Evolutionary conservation across 2,329 filamentous ascomycete species (phyloP), one percentile per base, ranked within the genome.

Genomic region (Colletotrichum simmondsii): DNA sequence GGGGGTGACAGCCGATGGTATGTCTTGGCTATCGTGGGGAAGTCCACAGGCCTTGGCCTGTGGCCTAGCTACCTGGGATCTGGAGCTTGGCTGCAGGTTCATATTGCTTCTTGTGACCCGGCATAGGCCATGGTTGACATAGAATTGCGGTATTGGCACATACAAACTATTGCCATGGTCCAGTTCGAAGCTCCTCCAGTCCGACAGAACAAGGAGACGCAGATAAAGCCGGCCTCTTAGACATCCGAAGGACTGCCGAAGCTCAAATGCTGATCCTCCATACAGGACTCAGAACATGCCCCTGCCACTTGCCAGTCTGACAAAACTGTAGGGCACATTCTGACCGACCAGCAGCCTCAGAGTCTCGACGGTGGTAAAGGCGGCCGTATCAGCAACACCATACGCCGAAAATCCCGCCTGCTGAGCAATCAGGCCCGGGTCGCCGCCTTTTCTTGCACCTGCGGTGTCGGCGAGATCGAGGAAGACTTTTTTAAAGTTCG

Each of bases 281-380:
- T 26, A 11, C 11, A 30, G 61, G 60, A 14, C 59, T 83, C 80
- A 89, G 75, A 86, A 89, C 73, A 88, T 81, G 32, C 83, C 84
- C 26, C 86, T 82, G 2, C 88, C 88, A 61, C 87, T 87, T 2
- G 94, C 93, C 79, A 97, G 85, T 61, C 94, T 88, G 54, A 97
- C 94, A 84, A 97, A 97, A 82, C 94, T 95, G 82, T 95, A 96
- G 6, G 93, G 93, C 69, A 97, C 94, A 80, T 97, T 97, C 83
- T 97, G 94, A 11, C 94, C 94, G 12, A 96, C 93, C 28, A 97
- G 86, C 72, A 95, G 81, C 76, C 94, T 87, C 68, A 97, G 83
- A 61, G 92, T 96, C 83, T 97, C 93, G 5, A 96, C 94, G 2
- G 93, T 95, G 26, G 93, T 95, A 84, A 95, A 97, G 0, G 94